Percentiles rank a stretch among this genome's conserved stretches.
phyloP scores from a whole-genome alignment of 2,329 filamentous ascomycete species.

The Bipolaris sorokiniana region DNA sequence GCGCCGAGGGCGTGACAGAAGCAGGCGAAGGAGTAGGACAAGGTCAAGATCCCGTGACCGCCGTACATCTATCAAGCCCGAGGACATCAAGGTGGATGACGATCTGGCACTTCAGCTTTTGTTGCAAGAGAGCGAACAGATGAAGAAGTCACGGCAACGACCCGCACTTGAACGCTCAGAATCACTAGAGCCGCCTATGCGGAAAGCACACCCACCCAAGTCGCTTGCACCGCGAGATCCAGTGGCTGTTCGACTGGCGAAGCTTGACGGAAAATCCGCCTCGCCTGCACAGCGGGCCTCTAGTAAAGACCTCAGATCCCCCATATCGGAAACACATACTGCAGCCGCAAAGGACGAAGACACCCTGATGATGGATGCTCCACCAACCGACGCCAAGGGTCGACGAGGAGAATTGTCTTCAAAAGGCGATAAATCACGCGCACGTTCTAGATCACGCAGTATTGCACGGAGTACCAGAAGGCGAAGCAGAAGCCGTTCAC shows the following conservation, averaged over 20 bases:
- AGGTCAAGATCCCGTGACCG: slow-evolving; percentile 35
- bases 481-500: slow-evolving; percentile 38
- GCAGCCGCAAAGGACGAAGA: slow-evolving; percentile 30
- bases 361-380: slow-evolving; percentile 36
- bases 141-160: slow-evolving; percentile 47
- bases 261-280: slow-evolving; percentile 37
- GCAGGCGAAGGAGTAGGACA: slow-evolving; percentile 30
- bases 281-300: slow-evolving; percentile 33
- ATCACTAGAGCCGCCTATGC: slow-evolving; percentile 48
- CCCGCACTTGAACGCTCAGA: slow-evolving; percentile 47
- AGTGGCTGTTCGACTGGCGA: slow-evolving; percentile 35
- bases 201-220: slow-evolving; percentile 46
- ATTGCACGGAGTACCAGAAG: slow-evolving; percentile 35
- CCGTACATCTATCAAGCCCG: slow-evolving; percentile 31
- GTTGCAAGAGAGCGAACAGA: slow-evolving; percentile 46
- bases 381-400: slow-evolving; percentile 25
- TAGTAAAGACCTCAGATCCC: slow-evolving; percentile 26
- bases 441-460: slow-evolving; percentile 42
- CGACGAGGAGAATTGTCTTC: slow-evolving; percentile 35
- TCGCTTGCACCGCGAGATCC: slow-evolving; percentile 47
- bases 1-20: slow-evolving; percentile 32
- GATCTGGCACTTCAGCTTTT: slow-evolving; percentile 44
- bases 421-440: slow-evolving; percentile 33
- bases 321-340: slow-evolving; percentile 22
- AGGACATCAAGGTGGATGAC: slow-evolving; percentile 49